A percentile compares a stretch with the other conserved stretches of the same genome.
Conservation (phyloP, 2,329 filamentous ascomycete genomes). For the Colletotrichum sp. region DNA sequence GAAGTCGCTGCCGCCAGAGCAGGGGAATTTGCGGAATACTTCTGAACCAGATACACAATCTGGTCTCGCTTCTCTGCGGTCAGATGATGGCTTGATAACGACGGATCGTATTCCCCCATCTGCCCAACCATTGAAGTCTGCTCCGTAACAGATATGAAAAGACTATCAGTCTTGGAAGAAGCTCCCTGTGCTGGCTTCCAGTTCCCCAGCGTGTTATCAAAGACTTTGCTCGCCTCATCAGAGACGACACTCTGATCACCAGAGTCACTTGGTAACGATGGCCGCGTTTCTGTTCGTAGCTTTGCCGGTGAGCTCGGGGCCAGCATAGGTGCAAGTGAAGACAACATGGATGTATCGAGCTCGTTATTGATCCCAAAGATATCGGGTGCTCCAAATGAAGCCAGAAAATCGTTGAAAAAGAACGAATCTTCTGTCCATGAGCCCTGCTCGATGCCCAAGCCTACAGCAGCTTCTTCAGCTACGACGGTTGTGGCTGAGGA, state of each 20-base stretch:
- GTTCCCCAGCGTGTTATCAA: neutral
- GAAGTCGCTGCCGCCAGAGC: neutral
- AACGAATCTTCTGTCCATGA: neutral
- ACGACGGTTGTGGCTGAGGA: neutral
- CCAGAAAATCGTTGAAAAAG: neutral
- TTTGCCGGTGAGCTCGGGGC: neutral
- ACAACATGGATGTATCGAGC: neutral
- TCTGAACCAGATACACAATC: neutral
- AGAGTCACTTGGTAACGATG: fast-evolving
- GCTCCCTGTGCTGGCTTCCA: neutral
- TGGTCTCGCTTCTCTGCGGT: neutral
- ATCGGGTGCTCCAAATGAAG: neutral
- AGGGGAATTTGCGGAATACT: neutral
- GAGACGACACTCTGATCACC: neutral
- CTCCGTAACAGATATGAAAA: neutral
- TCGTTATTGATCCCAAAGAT: neutral
- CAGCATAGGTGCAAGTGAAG: neutral
- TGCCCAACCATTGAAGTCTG: neutral
- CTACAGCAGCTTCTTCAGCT: neutral
- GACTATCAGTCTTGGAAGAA: neutral
- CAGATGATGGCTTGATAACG: neutral
- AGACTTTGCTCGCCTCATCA: neutral
- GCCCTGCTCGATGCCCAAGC: fast-evolving
- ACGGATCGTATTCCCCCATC: neutral
- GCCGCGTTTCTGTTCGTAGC: neutral